Percentiles rank a stretch among this genome's conserved stretches.
phyloP scores from a whole-genome alignment of 139 green algal species.

The Chlamydomonas incerta region DNA sequence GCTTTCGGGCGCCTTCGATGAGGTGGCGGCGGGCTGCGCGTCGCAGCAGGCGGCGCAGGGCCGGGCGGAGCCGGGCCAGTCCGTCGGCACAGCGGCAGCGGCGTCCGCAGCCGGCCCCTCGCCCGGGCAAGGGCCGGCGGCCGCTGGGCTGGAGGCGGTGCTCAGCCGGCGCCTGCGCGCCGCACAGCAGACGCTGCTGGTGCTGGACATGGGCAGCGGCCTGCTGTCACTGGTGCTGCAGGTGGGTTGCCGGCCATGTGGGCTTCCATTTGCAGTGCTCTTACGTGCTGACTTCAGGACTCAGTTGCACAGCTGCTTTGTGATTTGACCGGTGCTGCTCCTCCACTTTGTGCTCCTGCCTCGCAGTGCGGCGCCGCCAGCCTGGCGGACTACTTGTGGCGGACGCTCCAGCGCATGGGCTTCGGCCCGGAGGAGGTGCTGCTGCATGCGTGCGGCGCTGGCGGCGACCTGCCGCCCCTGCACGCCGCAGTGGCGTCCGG shows the following conservation, averaged over 20 bases:
- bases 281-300: no score
- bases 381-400: not conserved
- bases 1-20: not conserved
- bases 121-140: no score
- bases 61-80: not conserved
- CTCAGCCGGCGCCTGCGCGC: not conserved
- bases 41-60: not conserved
- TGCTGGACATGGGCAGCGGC: slow-evolving; percentile 11
- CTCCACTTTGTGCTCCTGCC: no score
- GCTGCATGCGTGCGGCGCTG: not conserved
- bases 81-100: no score
- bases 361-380: not conserved
- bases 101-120: no score
- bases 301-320: no score
- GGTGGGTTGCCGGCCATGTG: slow-evolving; percentile 10
- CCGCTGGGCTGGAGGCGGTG: not conserved
- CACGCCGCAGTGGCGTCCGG: slow-evolving; percentile 10
- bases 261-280: no score
- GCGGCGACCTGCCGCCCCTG: slow-evolving; percentile 15
- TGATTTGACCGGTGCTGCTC: no score
- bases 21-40: no score
- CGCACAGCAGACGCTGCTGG: not conserved
- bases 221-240: slow-evolving; percentile 8
- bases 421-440: slow-evolving; percentile 21
- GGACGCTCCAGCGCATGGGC: not conserved